Conservation (phyloP, 164 flowering plant genomes). For the Magnolia officinalis region DNA sequence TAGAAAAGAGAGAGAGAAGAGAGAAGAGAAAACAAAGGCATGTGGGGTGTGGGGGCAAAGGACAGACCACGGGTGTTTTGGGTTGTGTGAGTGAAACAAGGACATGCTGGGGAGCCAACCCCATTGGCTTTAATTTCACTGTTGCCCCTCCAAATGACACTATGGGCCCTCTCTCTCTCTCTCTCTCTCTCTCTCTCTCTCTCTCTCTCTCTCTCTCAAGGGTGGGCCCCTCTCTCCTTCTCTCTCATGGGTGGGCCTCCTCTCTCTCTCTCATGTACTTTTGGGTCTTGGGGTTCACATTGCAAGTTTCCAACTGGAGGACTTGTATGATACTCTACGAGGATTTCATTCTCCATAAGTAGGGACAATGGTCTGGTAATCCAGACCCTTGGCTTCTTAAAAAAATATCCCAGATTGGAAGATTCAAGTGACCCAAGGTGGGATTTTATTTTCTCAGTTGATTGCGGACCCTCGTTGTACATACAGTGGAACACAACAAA, state of each 20-base stretch:
- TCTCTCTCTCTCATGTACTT: neutral
- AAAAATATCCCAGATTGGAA: too few relatives aligned
- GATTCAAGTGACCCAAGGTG: neutral
- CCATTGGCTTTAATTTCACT: slow-evolving; percentile 31
- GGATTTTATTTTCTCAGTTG: neutral
- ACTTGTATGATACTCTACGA: neutral
- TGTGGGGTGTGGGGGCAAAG: slow-evolving; percentile 50
- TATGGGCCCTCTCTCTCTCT: slow-evolving; percentile 4
- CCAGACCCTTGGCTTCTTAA: too few relatives aligned
- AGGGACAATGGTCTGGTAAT: too few relatives aligned
- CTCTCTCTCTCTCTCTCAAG: neutral
- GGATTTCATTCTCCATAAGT: neutral
- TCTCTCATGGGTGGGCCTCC: neutral
- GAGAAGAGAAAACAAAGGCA: slow-evolving; percentile 10
- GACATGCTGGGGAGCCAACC: slow-evolving; percentile 37
- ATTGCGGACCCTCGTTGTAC: too few relatives aligned
- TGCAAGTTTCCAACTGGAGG: neutral
- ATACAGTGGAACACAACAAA: too few relatives aligned
- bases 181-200: neutral
- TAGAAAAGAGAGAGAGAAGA: neutral
- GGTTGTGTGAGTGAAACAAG: slow-evolving; percentile 34
- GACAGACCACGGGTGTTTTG: slow-evolving; percentile 52
- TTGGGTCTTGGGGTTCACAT: too few relatives aligned
- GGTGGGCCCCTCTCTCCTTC: neutral
- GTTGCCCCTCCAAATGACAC: slow-evolving; percentile 46